Evolutionary conservation across 208 protist genomes (phyloP).

Genomic region (Acanthamoeba quina): DNA sequence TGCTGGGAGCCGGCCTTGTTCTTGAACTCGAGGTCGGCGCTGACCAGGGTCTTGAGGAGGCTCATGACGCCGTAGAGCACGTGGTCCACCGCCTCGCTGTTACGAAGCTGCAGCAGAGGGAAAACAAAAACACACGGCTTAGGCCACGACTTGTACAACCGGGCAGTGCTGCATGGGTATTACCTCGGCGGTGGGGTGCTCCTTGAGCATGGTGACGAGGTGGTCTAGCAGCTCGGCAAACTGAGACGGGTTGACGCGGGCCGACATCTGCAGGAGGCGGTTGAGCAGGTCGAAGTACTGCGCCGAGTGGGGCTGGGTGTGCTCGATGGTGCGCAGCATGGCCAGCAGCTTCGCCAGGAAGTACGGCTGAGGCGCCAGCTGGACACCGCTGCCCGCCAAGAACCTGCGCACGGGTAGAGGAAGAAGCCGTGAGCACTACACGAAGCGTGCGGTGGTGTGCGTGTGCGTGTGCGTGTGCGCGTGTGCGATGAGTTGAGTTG

Average conservation of each 20-base stretch:
- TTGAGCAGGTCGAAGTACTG: constrained; percentile 62
- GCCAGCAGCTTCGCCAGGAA: constrained; percentile 26
- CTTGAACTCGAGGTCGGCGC: background rate
- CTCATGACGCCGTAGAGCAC: constrained; percentile 75
- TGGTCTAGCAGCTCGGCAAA: background rate
- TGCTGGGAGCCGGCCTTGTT: constrained; percentile 4
- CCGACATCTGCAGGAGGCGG: constrained; percentile 17
- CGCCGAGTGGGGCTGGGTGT: constrained; percentile 11
- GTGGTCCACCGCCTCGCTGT: constrained; percentile 70
- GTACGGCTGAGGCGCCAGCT: background rate
- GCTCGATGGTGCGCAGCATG: constrained; percentile 41
- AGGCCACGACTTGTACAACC: background rate
- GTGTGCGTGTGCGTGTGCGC: too few species aligned
- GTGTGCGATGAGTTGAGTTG: background rate
- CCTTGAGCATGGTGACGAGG: constrained; percentile 28
- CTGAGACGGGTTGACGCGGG: background rate
- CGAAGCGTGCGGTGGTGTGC: background rate
- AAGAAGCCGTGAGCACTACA: background rate
- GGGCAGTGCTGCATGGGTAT: background rate
- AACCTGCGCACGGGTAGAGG: background rate
- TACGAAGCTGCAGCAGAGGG: constrained; percentile 75
- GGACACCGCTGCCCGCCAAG: constrained; percentile 25
- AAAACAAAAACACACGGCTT: background rate
- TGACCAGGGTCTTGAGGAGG: constrained; percentile 72
- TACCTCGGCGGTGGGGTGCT: constrained; percentile 20